Base-by-base conservation (phyloP, 371 early-diverging fungal species). In the Mucor mucedo region DNA sequence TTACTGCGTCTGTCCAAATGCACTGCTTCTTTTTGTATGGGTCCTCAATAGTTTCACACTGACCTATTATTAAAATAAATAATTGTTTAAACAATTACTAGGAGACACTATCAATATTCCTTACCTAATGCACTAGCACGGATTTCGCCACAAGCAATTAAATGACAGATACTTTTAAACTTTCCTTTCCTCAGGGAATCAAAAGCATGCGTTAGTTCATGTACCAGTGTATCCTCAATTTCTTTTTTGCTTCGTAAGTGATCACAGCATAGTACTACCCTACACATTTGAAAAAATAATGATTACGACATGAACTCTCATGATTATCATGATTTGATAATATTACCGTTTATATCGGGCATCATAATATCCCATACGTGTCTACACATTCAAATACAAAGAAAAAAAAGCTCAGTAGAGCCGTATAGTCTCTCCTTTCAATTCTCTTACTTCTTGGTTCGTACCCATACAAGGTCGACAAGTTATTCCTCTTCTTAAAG, bases 161-260 rank as follows among this genome's bases (percentile, higher is more conserved):
- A 41, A 60, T 81, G 81, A 56, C 77, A 77, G 3, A 76, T 58
- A 39, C 73, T 76, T 5, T 60, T 66, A 48, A 81, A 78, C 13
- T 55, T 65, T 8, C 81, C 81, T 47, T 69, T 74, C 32, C 81
- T 62, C 27, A 69, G 56, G 2, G 70, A 68, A 52, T 81, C 81
- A 58, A 81, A 81, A 30, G 81, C 81, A 59, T 81, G 81, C 1
- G 76, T 76, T 4, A 81, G 63, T 44, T 81, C 81, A 65, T 81
- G 81, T 3, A 81, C 54, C 2, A 81, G 61, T n/a, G 81, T 81
- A 21, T 78, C 66, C 35, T 78, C 76, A 28, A 78, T 45, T 6
- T 77, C 75, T 28, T 76, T 62, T 35, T 60, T 68, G 16, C 76
- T 70, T 49, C 69, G 65, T 30, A 78, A 72, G 40, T 78, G 71